A percentile compares a stretch with the other conserved stretches of the same genome.
phyloP scores from a whole-genome alignment of 73 alveolate genomes.

The Symbiodinium pilosum region DNA sequence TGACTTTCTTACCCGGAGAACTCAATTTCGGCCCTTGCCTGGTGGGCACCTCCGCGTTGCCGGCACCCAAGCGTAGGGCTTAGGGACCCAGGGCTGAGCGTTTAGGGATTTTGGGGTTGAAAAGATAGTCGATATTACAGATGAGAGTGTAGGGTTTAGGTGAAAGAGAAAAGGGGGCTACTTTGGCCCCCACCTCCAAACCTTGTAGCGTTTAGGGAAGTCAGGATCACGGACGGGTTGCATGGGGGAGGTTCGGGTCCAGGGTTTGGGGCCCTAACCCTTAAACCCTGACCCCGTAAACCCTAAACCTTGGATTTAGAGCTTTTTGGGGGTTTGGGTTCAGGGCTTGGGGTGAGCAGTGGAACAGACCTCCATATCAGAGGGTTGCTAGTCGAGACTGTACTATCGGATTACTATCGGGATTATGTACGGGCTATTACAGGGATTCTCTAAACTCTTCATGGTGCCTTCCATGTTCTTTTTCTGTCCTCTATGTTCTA shows the following conservation, averaged over 20 bases:
- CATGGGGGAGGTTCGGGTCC: background rate
- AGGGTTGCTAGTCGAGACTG: too few species aligned
- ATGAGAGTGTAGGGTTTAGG: too few species aligned
- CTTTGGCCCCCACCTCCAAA: background rate
- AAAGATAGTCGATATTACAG: too few species aligned
- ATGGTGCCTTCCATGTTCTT: too few species aligned
- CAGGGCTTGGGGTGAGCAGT: too few species aligned
- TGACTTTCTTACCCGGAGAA: conserved; percentile 1
- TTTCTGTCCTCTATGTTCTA: too few species aligned
- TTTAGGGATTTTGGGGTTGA: background rate
- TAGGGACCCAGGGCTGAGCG: background rate
- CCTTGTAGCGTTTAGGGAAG: background rate
- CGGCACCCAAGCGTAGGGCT: background rate
- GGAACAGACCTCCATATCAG: too few species aligned
- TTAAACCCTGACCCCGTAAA: background rate
- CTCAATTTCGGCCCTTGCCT: conserved; percentile 42
- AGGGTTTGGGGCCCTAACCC: background rate
- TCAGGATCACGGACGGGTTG: background rate
- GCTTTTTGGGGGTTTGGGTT: too few species aligned
- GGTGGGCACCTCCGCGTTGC: conserved; percentile 39
- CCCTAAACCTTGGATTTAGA: background rate
- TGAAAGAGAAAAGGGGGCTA: too few species aligned
- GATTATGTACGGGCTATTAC: too few species aligned
- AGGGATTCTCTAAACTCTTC: too few species aligned
- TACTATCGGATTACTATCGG: too few species aligned